Evolutionary conservation across 169 alveolate species (phyloP).

Genomic region (Pseudocohnilembus persalinus): DNA sequence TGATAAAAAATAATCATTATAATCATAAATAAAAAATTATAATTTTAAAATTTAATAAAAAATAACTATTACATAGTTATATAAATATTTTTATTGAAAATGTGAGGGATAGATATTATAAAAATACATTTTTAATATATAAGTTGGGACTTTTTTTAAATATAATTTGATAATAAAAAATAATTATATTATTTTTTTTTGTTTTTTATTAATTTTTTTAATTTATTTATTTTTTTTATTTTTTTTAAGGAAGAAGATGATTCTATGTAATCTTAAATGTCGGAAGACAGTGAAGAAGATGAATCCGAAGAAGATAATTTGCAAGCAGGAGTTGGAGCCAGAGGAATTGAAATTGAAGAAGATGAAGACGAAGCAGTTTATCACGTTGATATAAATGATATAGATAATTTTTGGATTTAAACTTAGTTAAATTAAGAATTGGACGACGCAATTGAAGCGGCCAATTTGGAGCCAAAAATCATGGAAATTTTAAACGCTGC

Average conservation of each 20-base stretch:
- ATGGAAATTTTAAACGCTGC: slow-evolving; percentile 66
- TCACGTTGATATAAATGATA: slow-evolving; percentile 66
- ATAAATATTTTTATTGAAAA: too few relatives aligned
- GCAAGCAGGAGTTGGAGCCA: slow-evolving; percentile 33
- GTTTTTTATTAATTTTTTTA: too few relatives aligned
- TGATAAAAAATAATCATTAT: too few relatives aligned
- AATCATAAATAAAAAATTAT: too few relatives aligned
- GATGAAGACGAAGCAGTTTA: slow-evolving; percentile 36
- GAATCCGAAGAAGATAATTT: slow-evolving; percentile 37
- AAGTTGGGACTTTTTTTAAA: too few relatives aligned
- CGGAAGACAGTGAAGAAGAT: slow-evolving; percentile 69
- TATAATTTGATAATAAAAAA: too few relatives aligned
- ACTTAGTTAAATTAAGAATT: slow-evolving; percentile 87
- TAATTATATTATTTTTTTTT: too few relatives aligned
- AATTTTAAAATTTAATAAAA: too few relatives aligned
- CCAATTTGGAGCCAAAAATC: slow-evolving; percentile 85
- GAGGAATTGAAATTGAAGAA: slow-evolving; percentile 15
- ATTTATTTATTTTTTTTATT: too few relatives aligned
- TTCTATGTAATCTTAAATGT: not conserved
- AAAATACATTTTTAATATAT: too few relatives aligned
- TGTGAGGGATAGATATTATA: too few relatives aligned
- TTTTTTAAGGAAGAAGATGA: not conserved
- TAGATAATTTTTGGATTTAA: slow-evolving; percentile 97
- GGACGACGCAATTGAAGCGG: slow-evolving; percentile 69
- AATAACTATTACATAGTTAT: too few relatives aligned